A percentile compares a stretch with the other conserved stretches of the same genome.
phyloP scores from a whole-genome alignment of 176 grass and related monocot species.

The Juncus effusus region DNA sequence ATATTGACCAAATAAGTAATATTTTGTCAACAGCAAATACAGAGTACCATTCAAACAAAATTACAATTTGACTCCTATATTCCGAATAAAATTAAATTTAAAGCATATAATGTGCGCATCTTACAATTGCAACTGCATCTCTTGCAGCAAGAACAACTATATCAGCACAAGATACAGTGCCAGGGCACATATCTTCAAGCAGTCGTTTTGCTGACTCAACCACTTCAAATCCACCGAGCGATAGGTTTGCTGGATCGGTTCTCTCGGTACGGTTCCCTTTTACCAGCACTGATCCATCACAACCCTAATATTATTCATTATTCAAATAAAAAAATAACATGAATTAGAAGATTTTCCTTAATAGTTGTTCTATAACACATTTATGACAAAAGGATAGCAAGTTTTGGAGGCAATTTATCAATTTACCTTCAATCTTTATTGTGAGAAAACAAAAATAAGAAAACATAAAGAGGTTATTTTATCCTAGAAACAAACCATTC shows the following conservation, averaged over 20 bases:
- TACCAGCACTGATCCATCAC: constrained; percentile 85
- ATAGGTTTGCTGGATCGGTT: constrained; percentile 74
- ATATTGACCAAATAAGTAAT: no score
- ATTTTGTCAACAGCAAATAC: background rate
- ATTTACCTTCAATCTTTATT: background rate
- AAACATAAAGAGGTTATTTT: no score
- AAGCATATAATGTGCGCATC: background rate
- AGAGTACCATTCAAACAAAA: background rate
- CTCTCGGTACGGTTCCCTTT: constrained; percentile 74
- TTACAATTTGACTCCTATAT: constrained; percentile 3
- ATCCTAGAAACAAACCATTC: background rate
- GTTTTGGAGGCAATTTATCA: background rate
- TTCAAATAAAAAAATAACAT: background rate
- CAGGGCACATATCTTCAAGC: constrained; percentile 72
- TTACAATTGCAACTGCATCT: constrained; percentile 81
- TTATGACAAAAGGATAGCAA: background rate
- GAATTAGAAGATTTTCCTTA: background rate
- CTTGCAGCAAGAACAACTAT: constrained; percentile 76
- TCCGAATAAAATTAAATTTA: background rate
- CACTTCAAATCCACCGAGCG: constrained; percentile 79
- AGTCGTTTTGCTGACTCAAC: constrained; percentile 67
- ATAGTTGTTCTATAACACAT: background rate
- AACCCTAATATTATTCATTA: constrained; percentile 48
- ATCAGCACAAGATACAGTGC: constrained; percentile 81
- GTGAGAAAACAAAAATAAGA: background rate